Conservation (phyloP, 2,329 filamentous ascomycete species). For the Gliomastix tumulicola region DNA sequence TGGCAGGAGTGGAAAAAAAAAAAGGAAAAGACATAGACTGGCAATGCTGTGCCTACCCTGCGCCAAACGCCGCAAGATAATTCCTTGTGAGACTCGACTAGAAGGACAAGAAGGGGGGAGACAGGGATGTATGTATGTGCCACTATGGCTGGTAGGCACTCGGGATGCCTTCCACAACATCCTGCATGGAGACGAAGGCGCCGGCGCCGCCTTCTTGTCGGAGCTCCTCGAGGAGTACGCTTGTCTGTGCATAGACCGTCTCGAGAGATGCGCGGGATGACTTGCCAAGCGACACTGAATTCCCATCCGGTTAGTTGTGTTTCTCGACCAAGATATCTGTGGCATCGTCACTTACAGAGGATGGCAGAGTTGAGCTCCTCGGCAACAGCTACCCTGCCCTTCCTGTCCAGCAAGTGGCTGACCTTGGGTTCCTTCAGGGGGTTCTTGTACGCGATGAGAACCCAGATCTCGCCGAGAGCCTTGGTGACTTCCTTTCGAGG, state of each 20-base stretch:
- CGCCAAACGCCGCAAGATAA: too few relatives aligned
- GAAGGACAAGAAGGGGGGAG: too few relatives aligned
- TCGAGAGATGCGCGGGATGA: constrained; percentile 82
- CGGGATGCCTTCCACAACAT: constrained; percentile 39
- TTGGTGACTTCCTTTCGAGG: constrained; percentile 62
- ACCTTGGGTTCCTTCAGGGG: constrained; percentile 68
- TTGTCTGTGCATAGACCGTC: constrained; percentile 78
- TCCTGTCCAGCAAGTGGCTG: constrained; percentile 68
- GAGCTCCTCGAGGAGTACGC: constrained; percentile 76
- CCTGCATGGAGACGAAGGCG: constrained; percentile 65
- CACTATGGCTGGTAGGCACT: constrained; percentile 20
- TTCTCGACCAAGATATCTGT: too few relatives aligned
- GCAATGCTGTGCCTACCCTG: too few relatives aligned
- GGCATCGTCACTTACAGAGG: constrained; percentile 66
- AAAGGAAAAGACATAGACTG: too few relatives aligned
- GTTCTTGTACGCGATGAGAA: constrained; percentile 79
- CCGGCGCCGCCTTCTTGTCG: constrained; percentile 73
- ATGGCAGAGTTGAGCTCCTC: constrained; percentile 95
- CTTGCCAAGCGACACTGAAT: constrained; percentile 77
- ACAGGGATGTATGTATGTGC: constrained; percentile 22
- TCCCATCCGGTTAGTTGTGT: constrained; percentile 11
- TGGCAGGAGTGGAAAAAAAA: too few relatives aligned
- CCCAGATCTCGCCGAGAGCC: constrained; percentile 77
- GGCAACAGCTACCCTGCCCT: constrained; percentile 70
- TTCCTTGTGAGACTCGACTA: too few relatives aligned